Percentiles rank a stretch among this genome's conserved stretches.
Evolutionary conservation across 1,284 basidiomycete species (phyloP).

Genomic region (Schizopora paradoxa): DNA sequence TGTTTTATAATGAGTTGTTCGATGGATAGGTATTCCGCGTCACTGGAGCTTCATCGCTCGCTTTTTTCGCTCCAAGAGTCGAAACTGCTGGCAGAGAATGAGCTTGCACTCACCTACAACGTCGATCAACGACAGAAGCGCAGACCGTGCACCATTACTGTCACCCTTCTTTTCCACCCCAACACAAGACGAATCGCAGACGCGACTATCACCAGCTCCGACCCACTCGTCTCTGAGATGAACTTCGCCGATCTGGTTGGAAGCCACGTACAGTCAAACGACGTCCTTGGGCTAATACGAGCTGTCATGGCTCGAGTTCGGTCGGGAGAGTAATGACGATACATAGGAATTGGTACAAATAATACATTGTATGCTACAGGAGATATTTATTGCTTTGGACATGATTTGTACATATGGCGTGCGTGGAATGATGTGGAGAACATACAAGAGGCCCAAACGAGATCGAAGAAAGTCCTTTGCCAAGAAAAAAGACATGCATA

Average conservation of each 20-base stretch:
- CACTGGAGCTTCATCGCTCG: slow-evolving; percentile 56
- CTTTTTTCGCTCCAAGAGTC: slow-evolving; percentile 57
- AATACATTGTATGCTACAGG: too few relatives aligned
- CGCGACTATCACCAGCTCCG: slow-evolving; percentile 47
- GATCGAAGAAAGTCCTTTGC: too few relatives aligned
- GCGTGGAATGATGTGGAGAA: too few relatives aligned
- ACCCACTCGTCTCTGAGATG: slow-evolving; percentile 36
- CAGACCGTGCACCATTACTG: slow-evolving; percentile 23
- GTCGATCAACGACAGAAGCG: background rate
- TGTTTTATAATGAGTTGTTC: slow-evolving; percentile 8
- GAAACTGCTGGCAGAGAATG: slow-evolving; percentile 62
- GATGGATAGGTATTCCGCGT: slow-evolving; percentile 58
- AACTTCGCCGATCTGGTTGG: slow-evolving; percentile 59
- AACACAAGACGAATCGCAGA: slow-evolving; percentile 59
- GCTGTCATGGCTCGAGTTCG: slow-evolving; percentile 51
- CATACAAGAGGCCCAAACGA: too few relatives aligned
- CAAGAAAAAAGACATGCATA: too few relatives aligned
- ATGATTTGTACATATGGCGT: too few relatives aligned
- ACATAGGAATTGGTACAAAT: too few relatives aligned
- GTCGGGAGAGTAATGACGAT: too few relatives aligned
- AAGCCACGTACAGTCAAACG: slow-evolving; percentile 59
- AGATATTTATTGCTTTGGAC: too few relatives aligned
- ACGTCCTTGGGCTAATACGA: slow-evolving; percentile 65
- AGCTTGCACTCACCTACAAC: slow-evolving; percentile 63
- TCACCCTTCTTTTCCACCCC: slow-evolving; percentile 61